These are phyloP conservation scores for Prunus mira DNA, from an alignment of 306 rosid genomes.

Conservation along the genomic window DNA sequence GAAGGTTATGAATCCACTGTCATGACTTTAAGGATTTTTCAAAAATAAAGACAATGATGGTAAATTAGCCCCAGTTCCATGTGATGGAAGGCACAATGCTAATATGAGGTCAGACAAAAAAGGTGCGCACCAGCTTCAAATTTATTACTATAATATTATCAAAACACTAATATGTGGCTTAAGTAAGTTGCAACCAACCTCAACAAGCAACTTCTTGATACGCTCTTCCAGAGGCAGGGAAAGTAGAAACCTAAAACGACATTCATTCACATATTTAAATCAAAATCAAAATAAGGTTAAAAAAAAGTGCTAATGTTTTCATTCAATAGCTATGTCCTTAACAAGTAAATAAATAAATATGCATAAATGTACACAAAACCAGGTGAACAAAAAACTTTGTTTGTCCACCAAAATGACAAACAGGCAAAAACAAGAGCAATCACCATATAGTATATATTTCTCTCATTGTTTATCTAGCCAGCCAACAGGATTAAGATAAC, in stretches of 20 bases:
- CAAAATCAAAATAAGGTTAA: neutral
- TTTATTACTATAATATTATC: conserved; percentile 2
- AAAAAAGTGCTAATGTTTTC: neutral
- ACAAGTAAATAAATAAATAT: neutral
- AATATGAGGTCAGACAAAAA: neutral
- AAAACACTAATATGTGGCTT: neutral
- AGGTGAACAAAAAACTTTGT: neutral
- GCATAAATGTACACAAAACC: neutral
- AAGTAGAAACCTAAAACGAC: conserved; percentile 59
- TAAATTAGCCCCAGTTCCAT: neutral
- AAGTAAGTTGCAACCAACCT: conserved; percentile 58
- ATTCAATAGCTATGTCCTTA: too few relatives aligned
- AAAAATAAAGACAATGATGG: neutral
- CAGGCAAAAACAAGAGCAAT: too few relatives aligned
- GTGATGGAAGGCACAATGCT: neutral
- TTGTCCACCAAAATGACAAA: neutral
- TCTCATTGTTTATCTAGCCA: neutral
- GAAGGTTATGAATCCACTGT: neutral
- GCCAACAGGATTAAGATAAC: neutral
- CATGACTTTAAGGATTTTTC: neutral
- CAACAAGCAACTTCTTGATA: conserved; percentile 56
- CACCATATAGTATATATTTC: neutral
- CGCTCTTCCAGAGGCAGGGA: conserved; percentile 74
- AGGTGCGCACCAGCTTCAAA: conserved; percentile 5
- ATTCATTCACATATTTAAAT: conserved; percentile 11